Percentiles rank a stretch among this genome's conserved stretches.
phyloP scores from a whole-genome alignment of 768 basidiomycete species.

The Lactarius hengduanensis region DNA sequence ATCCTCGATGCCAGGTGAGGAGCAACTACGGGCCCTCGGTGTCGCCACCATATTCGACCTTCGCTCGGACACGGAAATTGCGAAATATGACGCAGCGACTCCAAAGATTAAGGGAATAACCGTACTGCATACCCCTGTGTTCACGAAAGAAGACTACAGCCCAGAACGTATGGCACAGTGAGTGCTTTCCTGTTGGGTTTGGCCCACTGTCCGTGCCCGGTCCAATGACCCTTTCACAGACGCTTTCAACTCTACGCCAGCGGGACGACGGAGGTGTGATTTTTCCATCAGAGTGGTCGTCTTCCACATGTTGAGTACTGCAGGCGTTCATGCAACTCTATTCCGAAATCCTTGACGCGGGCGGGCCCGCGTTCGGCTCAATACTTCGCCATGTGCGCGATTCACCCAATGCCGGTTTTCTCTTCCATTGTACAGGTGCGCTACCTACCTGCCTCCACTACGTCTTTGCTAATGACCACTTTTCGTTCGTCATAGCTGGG shows the following conservation, averaged over 20 bases:
- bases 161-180: conserved; percentile 83
- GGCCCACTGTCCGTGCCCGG: not conserved
- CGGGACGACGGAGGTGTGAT: conserved; percentile 69
- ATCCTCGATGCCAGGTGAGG: conserved; percentile 46
- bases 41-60: conserved; percentile 73
- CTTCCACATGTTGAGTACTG: not conserved
- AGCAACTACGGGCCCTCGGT: conserved; percentile 56
- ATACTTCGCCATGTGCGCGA: conserved; percentile 76
- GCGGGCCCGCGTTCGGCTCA: conserved; percentile 61
- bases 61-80: conserved; percentile 76
- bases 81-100: conserved; percentile 64
- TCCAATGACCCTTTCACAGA: conserved; percentile 36
- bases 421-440: conserved; percentile 78
- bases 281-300: not conserved
- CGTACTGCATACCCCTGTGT: conserved; percentile 61
- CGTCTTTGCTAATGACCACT: not conserved
- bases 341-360: conserved; percentile 76
- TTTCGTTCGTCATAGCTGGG: conserved; percentile 47
- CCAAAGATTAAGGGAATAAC: conserved; percentile 65
- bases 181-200: conserved; percentile 43
- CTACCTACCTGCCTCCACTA: not conserved
- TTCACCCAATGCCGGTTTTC: conserved; percentile 56
- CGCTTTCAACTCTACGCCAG: conserved; percentile 74
- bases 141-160: conserved; percentile 72
- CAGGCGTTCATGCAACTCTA: conserved; percentile 82